phyloP scores from a whole-genome alignment of 805 yeast species.

The Kodamaea neixiangensis region DNA sequence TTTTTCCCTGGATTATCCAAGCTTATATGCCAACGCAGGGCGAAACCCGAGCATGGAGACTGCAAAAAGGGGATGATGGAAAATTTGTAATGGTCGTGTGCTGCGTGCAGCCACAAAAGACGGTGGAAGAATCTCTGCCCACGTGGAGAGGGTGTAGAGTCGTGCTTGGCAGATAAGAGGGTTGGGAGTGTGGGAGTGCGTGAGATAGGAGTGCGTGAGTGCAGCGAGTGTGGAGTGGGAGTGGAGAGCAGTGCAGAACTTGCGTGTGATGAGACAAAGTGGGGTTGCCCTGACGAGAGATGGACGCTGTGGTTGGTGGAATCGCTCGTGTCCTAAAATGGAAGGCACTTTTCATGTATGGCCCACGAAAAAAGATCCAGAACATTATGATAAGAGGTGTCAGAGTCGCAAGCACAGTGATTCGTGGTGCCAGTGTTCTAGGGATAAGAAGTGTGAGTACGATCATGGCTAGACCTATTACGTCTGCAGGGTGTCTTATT shows the following conservation, averaged over 20 bases:
- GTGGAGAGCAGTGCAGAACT: background rate
- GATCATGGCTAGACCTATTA: conserved; percentile 18
- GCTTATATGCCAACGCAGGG: background rate
- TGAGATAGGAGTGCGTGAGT: too few species aligned
- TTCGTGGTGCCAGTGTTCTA: background rate
- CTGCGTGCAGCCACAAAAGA: background rate
- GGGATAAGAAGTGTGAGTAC: background rate
- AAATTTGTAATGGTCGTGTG: background rate
- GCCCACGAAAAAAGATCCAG: background rate
- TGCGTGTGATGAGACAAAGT: background rate
- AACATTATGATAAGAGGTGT: background rate
- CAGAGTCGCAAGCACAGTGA: background rate
- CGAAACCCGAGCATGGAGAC: background rate
- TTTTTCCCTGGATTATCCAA: background rate
- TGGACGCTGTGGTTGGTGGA: background rate
- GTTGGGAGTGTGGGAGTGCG: too few species aligned
- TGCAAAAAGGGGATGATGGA: background rate
- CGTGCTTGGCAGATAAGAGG: background rate
- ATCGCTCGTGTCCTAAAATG: background rate
- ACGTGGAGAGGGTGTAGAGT: background rate
- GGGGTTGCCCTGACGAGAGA: background rate
- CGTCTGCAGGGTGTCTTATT: conserved; percentile 53
- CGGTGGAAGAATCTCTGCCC: background rate
- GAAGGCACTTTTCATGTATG: background rate
- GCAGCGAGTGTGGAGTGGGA: too few species aligned